A percentile compares a stretch with the other conserved stretches of the same genome.
These are phyloP conservation scores for Huntiella savannae DNA, from an alignment of 2,329 filamentous ascomycete species.

Conservation along the genomic window DNA sequence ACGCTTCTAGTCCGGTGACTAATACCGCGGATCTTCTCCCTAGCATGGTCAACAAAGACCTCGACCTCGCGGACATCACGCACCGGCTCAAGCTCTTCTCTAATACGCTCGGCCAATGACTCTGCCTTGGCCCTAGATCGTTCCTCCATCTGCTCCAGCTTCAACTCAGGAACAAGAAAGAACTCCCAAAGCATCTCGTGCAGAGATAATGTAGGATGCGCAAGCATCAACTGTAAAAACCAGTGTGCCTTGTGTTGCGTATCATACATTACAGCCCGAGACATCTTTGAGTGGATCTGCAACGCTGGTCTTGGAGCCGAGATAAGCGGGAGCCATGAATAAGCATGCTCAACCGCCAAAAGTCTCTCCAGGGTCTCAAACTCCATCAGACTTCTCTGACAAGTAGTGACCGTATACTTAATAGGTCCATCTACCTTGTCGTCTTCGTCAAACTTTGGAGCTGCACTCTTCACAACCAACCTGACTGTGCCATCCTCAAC, in stretches of 20 bases:
- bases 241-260: constrained; percentile 72
- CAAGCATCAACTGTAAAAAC: constrained; percentile 70
- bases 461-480: constrained; percentile 84
- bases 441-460: constrained; percentile 42
- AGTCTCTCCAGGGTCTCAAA: constrained; percentile 81
- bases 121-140: constrained; percentile 75
- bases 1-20: constrained; percentile 69
- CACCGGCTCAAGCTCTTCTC: constrained; percentile 74
- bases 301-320: constrained; percentile 69
- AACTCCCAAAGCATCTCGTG: constrained; percentile 99
- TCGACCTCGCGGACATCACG: constrained; percentile 76
- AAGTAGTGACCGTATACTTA: constrained; percentile 86
- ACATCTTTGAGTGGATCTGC: constrained; percentile 81
- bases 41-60: constrained; percentile 76
- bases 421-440: constrained; percentile 40
- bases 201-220: constrained; percentile 80
- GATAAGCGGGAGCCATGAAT: constrained; percentile 78
- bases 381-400: constrained; percentile 66
- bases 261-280: constrained; percentile 67
- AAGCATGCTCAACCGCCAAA: constrained; percentile 74
- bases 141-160: constrained; percentile 75
- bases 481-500: constrained; percentile 90
- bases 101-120: constrained; percentile 61
- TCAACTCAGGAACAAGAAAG: constrained; percentile 86
- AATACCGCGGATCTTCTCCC: constrained; percentile 72